Base-by-base conservation (phyloP, 2,329 filamentous ascomycete species). In the Pseudocercospora musae region DNA sequence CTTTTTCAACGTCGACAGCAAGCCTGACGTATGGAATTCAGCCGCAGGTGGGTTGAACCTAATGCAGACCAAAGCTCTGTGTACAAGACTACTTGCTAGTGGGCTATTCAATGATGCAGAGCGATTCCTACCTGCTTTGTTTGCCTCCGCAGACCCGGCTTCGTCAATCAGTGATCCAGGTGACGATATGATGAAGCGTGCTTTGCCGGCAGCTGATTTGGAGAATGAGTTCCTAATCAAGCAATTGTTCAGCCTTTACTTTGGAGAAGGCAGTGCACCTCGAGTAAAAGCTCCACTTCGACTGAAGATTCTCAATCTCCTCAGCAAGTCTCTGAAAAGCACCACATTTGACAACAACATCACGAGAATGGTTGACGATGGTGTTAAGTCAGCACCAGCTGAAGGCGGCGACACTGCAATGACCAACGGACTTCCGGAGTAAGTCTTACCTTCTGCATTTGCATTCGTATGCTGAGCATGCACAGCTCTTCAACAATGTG, bases 101-200 rank as follows among this genome's bases (percentile, higher is more conserved):
- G 92, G 91, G 4, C 87, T 93, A 6, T 98, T 99, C 75, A 87
- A 81, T 0, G 92, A 97, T 64, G 78, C 86, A 0, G 91, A 98
- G 72, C 87, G 92, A 31, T 92, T 97, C 69, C 76, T 97, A 11
- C 89, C 94, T 0, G 89, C 92, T 0, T 78, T 98, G 0, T 92
- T 90, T 73, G 92, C 93, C 4, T 89, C 92, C 25, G 88, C 92
- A 0, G 93, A 93, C 76, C 80, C 87, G 1, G 95, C 97, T 67
- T 91, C 88, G 37, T 85, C 89, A 8, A 87, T 97, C 40, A 87
- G 90, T 10, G 87, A 89, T n/a, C 80, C 91, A n/a, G 94, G 91
- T 0, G 92, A 97, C 60, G 92, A 96, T 70, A 85, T 96, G 54
- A 77, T 98, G 67, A 99, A 97, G 77, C 84, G 93, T 67, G 89